phyloP scores from a whole-genome alignment of 2,329 filamentous ascomycete genomes.

The Tolypocladium sp. region DNA sequence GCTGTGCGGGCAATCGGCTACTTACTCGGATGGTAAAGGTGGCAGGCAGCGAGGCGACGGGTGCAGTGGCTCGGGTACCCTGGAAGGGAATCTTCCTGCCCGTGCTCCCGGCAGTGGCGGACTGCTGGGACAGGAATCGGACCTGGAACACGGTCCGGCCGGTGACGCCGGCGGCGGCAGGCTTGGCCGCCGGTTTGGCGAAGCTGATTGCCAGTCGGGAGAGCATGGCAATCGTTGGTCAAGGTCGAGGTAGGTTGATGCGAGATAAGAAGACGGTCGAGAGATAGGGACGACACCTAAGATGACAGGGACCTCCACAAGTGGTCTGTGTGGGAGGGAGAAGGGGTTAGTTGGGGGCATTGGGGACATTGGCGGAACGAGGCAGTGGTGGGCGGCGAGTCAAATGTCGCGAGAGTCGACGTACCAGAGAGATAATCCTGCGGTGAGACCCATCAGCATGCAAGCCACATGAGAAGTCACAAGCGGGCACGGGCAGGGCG shows the following conservation, averaged over 20 bases:
- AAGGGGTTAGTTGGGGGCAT: conserved; percentile 9
- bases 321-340: conserved; percentile 22
- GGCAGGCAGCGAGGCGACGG: conserved; percentile 51
- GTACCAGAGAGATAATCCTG: conserved; percentile 72
- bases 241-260: conserved; percentile 1
- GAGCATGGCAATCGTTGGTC: conserved; percentile 41
- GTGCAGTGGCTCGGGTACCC: conserved; percentile 50
- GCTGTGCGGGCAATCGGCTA: conserved; percentile 5
- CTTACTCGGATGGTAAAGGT: conserved; percentile 88
- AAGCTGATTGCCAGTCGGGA: conserved; percentile 44
- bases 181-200: conserved; percentile 42
- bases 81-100: conserved; percentile 57
- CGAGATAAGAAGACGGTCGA: conserved; percentile 10
- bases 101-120: conserved; percentile 56
- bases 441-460: conserved; percentile 31
- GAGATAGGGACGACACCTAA: conserved; percentile 14
- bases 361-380: conserved; percentile 5
- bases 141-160: conserved; percentile 29
- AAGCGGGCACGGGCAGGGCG: neutral
- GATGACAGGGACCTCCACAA: conserved; percentile 31
- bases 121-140: conserved; percentile 25
- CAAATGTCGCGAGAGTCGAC: conserved; percentile 17
- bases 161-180: conserved; percentile 29
- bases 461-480: conserved; percentile 9
- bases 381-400: conserved; percentile 32